A percentile compares a stretch with the other conserved stretches of the same genome.
Evolutionary conservation across 2,329 filamentous ascomycete genomes (phyloP).

Genomic region (Penicillium olsonii): DNA sequence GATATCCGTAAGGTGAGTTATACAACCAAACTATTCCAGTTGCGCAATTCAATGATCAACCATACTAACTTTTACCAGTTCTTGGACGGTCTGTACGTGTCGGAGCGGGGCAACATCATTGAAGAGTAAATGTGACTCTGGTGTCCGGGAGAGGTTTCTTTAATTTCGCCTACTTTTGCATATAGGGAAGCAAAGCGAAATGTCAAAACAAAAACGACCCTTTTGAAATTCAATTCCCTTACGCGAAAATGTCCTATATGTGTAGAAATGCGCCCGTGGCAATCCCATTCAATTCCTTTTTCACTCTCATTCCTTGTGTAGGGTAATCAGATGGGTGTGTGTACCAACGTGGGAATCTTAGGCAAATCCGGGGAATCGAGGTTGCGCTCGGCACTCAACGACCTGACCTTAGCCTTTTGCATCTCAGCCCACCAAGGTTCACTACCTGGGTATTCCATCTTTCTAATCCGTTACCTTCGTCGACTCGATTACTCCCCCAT

Average conservation of each 20-base stretch:
- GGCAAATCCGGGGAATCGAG: not conserved
- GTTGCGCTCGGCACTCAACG: no score
- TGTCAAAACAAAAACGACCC: slow-evolving; percentile 37
- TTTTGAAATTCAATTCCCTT: slow-evolving; percentile 29
- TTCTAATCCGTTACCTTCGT: not conserved
- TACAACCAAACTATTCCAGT: not conserved
- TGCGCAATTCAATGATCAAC: not conserved
- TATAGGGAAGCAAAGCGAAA: slow-evolving; percentile 43
- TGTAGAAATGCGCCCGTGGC: slow-evolving; percentile 28
- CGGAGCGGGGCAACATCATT: slow-evolving; percentile 93
- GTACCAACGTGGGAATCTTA: not conserved
- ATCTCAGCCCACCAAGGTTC: no score
- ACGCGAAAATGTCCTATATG: slow-evolving; percentile 28
- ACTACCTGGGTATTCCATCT: no score
- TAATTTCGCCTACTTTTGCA: slow-evolving; percentile 42
- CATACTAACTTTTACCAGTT: slow-evolving; percentile 61
- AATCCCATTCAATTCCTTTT: slow-evolving; percentile 6
- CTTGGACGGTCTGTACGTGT: slow-evolving; percentile 99
- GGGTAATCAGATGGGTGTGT: not conserved
- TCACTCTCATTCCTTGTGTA: not conserved
- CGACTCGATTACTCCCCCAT: not conserved
- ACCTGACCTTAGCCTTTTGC: no score
- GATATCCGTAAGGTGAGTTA: slow-evolving; percentile 94
- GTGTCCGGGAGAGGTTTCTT: slow-evolving; percentile 41
- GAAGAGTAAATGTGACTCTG: slow-evolving; percentile 53